Evolutionary conservation across 2,329 filamentous ascomycete species (phyloP).

Genomic region (Aspergillus sp.): DNA sequence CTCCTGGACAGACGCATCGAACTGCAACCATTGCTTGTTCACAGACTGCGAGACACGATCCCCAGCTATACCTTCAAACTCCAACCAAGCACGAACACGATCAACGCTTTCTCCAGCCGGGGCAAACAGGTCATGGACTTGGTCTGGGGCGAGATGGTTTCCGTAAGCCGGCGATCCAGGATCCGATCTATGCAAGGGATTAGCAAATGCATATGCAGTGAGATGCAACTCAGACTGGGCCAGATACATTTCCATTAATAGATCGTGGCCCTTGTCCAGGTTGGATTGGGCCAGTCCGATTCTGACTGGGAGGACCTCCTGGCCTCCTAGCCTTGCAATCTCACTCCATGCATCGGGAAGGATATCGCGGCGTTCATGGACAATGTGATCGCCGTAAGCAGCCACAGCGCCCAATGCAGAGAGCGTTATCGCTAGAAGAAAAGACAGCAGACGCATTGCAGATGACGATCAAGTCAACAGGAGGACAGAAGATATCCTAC

Average conservation of each 20-base stretch:
- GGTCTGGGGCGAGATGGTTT: slow-evolving; percentile 43
- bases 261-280: slow-evolving; percentile 44
- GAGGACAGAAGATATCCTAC: too few relatives aligned
- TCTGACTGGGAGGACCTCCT: slow-evolving; percentile 44
- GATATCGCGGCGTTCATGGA: slow-evolving; percentile 43
- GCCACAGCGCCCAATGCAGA: slow-evolving; percentile 6
- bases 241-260: slow-evolving; percentile 21
- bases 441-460: not conserved
- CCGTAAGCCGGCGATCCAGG: slow-evolving; percentile 45
- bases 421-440: not conserved
- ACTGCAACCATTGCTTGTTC: slow-evolving; percentile 55
- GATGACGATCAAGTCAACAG: too few relatives aligned
- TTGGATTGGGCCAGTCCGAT: slow-evolving; percentile 49
- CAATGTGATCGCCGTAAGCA: slow-evolving; percentile 33
- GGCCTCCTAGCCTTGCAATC: slow-evolving; percentile 34
- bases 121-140: slow-evolving; percentile 46
- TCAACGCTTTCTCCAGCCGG: slow-evolving; percentile 48
- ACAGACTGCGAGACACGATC: slow-evolving; percentile 52
- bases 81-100: slow-evolving; percentile 56
- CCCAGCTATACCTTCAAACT: slow-evolving; percentile 50
- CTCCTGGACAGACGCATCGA: slow-evolving; percentile 56
- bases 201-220: not conserved
- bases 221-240: not conserved
- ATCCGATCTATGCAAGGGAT: slow-evolving; percentile 31
- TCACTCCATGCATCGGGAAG: slow-evolving; percentile 40